A percentile compares a stretch with the other conserved stretches of the same genome.
These are phyloP conservation scores for Pistacia integerrima DNA, from an alignment of 345 rosid species.

Conservation along the genomic window DNA sequence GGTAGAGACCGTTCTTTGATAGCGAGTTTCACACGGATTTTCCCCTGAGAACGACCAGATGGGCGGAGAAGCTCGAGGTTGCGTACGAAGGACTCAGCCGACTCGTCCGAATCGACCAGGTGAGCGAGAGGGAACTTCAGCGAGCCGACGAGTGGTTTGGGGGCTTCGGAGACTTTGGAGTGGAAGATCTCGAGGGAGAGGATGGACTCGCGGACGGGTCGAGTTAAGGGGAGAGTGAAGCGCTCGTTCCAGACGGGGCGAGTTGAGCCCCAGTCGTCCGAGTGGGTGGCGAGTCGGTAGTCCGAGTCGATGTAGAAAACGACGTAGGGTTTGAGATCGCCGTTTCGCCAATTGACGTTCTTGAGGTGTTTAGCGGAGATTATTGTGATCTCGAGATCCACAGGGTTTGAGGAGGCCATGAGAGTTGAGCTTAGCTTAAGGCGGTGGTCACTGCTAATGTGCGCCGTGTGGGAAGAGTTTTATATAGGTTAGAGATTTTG, in stretches of 20 bases:
- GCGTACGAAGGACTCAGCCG: constrained; percentile 22
- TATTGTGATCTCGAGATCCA: constrained; percentile 43
- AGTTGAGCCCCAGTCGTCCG: constrained; percentile 46
- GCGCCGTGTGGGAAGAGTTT: constrained; percentile 15
- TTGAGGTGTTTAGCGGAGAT: constrained; percentile 61
- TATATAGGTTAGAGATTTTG: not conserved
- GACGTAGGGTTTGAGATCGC: constrained; percentile 56
- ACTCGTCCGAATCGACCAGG: constrained; percentile 44
- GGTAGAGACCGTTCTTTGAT: constrained; percentile 39
- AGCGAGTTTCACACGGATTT: constrained; percentile 46
- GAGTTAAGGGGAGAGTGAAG: constrained; percentile 44
- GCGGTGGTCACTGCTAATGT: constrained; percentile 31
- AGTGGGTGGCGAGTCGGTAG: constrained; percentile 48
- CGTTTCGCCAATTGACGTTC: constrained; percentile 73
- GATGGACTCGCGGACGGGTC: constrained; percentile 47
- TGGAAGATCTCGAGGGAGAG: constrained; percentile 54
- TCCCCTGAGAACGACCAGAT: constrained; percentile 68
- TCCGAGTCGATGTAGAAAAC: constrained; percentile 51
- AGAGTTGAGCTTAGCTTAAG: constrained; percentile 17
- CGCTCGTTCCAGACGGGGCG: constrained; percentile 63
- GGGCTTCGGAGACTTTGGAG: constrained; percentile 48
- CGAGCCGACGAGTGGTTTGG: constrained; percentile 63
- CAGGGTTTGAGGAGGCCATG: constrained; percentile 43
- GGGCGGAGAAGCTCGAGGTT: constrained; percentile 57
- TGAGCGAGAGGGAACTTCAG: constrained; percentile 50